Evolutionary conservation across 129 eudicot species (phyloP).

Genomic region (Chrysanthemum seticuspe): DNA sequence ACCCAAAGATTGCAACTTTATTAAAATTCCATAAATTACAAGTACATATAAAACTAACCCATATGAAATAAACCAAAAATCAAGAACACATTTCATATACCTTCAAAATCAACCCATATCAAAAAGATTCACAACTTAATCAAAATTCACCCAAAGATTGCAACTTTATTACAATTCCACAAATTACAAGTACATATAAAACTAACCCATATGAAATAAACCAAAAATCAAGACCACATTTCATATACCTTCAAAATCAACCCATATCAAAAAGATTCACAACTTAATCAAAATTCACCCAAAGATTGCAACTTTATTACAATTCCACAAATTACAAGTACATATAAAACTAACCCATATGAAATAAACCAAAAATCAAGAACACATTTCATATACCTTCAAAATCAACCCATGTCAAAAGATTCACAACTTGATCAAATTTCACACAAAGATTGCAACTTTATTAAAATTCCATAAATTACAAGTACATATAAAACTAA

Average conservation of each 20-base stretch:
- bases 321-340: not conserved
- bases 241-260: too few species aligned
- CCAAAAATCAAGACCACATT: not conserved
- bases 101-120: too few species aligned
- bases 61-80: not conserved
- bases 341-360: too few species aligned
- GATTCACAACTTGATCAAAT: too few species aligned
- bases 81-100: too few species aligned
- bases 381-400: not conserved
- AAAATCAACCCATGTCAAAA: conserved; percentile 5
- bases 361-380: not conserved
- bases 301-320: conserved; percentile 19
- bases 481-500: not conserved
- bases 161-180: conserved; percentile 6
- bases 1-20: not conserved
- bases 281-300: too few species aligned
- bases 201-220: not conserved
- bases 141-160: not conserved
- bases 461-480: conserved; percentile 3
- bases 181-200: not conserved
- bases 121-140: too few species aligned
- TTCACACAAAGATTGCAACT: conserved; percentile 13
- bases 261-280: too few species aligned
- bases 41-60: not conserved
- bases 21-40: too few species aligned